Conservation (phyloP, 768 basidiomycete species). For the Lactarius quietus region DNA sequence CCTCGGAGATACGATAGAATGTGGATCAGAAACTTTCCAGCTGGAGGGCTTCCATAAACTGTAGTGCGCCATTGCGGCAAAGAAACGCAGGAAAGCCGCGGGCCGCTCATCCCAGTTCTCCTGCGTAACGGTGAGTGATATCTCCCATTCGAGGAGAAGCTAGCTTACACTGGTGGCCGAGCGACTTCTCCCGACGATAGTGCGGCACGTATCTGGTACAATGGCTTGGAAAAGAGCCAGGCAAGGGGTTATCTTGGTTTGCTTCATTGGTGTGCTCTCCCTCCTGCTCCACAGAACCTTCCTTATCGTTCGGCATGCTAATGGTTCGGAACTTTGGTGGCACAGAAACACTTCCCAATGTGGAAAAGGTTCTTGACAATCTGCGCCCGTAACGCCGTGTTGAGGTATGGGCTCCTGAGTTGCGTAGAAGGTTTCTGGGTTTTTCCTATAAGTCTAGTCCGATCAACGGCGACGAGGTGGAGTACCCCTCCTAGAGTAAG, state of each 20-base stretch:
- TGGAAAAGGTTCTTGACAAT: too few relatives aligned
- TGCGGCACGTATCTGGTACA: too few relatives aligned
- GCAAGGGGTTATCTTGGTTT: constrained; percentile 50
- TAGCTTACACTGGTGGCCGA: too few relatives aligned
- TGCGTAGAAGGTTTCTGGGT: constrained; percentile 72
- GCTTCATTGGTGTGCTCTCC: constrained; percentile 1
- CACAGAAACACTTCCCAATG: too few relatives aligned
- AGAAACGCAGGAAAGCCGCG: constrained; percentile 80
- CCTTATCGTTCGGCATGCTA: too few relatives aligned
- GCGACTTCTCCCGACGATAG: too few relatives aligned
- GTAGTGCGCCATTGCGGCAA: constrained; percentile 82
- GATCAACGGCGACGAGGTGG: constrained; percentile 27
- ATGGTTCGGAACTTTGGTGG: too few relatives aligned
- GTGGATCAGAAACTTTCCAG: constrained; percentile 75
- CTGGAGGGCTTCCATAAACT: constrained; percentile 54
- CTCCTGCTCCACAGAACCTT: constrained; percentile 18
- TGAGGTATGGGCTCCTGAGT: constrained; percentile 77
- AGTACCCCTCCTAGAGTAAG: constrained; percentile 31
- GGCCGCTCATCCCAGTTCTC: constrained; percentile 88
- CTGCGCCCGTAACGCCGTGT: constrained; percentile 60
- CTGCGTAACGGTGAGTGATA: too few relatives aligned
- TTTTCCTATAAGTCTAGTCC: constrained; percentile 54
- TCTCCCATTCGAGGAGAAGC: too few relatives aligned
- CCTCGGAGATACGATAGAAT: constrained; percentile 84
- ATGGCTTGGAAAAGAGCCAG: constrained; percentile 98